Conservation (phyloP, 768 basidiomycete genomes). For the Termitomyces eurrhizus region DNA sequence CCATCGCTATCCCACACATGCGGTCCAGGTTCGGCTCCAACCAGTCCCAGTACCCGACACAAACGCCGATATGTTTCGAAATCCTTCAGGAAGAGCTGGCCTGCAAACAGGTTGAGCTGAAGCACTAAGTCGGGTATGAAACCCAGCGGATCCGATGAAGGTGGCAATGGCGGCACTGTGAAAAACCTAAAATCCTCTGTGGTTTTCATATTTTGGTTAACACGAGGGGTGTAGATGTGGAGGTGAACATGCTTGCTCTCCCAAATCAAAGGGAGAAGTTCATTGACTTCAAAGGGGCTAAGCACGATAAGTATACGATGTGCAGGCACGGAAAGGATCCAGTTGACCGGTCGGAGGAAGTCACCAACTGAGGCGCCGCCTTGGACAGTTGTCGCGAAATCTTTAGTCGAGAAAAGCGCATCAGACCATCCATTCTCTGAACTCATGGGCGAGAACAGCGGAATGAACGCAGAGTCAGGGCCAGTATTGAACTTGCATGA, state of each 20-base stretch:
- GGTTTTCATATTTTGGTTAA: constrained; percentile 26
- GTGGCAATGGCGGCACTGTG: constrained; percentile 23
- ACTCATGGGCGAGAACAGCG: constrained; percentile 6
- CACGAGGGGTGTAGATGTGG: constrained; percentile 39
- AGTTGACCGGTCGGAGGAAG: constrained; percentile 36
- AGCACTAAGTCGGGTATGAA: constrained; percentile 13
- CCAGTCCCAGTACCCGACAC: constrained; percentile 34
- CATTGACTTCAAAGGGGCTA: constrained; percentile 38
- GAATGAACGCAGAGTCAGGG: not conserved
- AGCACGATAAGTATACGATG: constrained; percentile 26
- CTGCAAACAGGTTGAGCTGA: constrained; percentile 42
- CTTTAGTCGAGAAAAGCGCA: constrained; percentile 27
- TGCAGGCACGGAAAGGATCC: constrained; percentile 32
- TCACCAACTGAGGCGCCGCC: constrained; percentile 18
- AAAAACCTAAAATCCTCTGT: constrained; percentile 34
- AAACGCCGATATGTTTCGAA: constrained; percentile 27
- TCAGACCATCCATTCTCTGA: constrained; percentile 15
- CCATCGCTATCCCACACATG: constrained; percentile 22
- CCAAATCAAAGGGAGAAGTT: constrained; percentile 31
- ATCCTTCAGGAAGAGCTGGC: constrained; percentile 37
- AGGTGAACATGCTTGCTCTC: constrained; percentile 28
- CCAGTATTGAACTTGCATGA: not conserved
- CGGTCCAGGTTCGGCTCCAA: constrained; percentile 14
- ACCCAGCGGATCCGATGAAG: constrained; percentile 13
- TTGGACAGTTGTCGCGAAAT: constrained; percentile 29